Conservation (phyloP, 2,329 filamentous ascomycete genomes). For the Penicillium corylophilum region DNA sequence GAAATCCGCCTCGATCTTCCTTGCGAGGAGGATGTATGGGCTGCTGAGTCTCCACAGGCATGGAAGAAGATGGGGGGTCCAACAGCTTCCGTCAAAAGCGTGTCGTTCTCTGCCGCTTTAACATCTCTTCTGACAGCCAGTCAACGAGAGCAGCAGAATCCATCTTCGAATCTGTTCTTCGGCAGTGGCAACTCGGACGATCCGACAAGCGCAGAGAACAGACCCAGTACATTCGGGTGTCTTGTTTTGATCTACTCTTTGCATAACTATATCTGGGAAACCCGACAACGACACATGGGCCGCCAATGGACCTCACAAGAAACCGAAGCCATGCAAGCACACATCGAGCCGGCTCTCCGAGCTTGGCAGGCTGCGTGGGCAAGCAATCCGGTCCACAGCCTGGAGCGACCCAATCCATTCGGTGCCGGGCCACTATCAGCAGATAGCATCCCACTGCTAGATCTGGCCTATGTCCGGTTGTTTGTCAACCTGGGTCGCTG, state of each 20-base stretch:
- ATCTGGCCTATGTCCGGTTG: slow-evolving; percentile 86
- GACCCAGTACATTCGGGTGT: slow-evolving; percentile 88
- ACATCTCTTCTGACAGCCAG: slow-evolving; percentile 78
- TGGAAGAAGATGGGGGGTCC: slow-evolving; percentile 78
- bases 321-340: slow-evolving; percentile 91
- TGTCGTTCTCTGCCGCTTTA: slow-evolving; percentile 79
- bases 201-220: slow-evolving; percentile 61
- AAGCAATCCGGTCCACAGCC: slow-evolving; percentile 77
- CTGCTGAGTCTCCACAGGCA: slow-evolving; percentile 75
- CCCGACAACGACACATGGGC: slow-evolving; percentile 82
- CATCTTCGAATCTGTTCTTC: slow-evolving; percentile 43
- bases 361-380: slow-evolving; percentile 95
- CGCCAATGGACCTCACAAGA: slow-evolving; percentile 88
- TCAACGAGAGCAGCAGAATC: slow-evolving; percentile 56
- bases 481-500: slow-evolving; percentile 91
- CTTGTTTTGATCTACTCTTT: slow-evolving; percentile 88
- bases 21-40: slow-evolving; percentile 89
- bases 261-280: slow-evolving; percentile 99
- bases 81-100: slow-evolving; percentile 66
- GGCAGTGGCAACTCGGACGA: slow-evolving; percentile 50
- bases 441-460: slow-evolving; percentile 85
- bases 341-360: slow-evolving; percentile 89
- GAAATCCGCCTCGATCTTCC: slow-evolving; percentile 87
- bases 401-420: slow-evolving; percentile 81
- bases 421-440: slow-evolving; percentile 79